Evolutionary conservation across 768 basidiomycete species (phyloP).

Genomic region (Suillus subluteus): DNA sequence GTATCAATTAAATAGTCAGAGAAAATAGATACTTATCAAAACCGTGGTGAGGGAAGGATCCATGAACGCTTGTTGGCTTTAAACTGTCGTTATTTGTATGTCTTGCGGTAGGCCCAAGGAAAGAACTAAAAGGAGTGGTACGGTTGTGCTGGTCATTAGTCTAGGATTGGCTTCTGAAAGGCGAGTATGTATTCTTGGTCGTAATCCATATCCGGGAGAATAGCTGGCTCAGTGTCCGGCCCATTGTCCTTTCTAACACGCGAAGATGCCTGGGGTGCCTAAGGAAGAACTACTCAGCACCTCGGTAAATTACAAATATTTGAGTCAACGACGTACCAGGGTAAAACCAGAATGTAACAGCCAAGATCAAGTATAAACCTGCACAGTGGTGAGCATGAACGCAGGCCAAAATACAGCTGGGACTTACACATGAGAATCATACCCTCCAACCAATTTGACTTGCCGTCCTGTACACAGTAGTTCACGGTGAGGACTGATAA

Average conservation of each 20-base stretch:
- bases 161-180: not conserved
- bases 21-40: not conserved
- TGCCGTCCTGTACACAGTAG: slow-evolving; percentile 84
- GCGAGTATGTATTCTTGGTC: not conserved
- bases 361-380: slow-evolving; percentile 61
- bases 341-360: slow-evolving; percentile 57
- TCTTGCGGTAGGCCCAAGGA: not conserved
- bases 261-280: slow-evolving; percentile 7
- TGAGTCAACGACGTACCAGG: slow-evolving; percentile 37
- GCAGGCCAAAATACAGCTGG: not conserved
- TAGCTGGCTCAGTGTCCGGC: not conserved
- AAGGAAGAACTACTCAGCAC: slow-evolving; percentile 5
- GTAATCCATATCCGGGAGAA: not conserved
- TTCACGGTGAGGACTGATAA: slow-evolving; percentile 76
- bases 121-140: not conserved
- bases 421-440: slow-evolving; percentile 68
- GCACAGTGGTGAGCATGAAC: slow-evolving; percentile 6
- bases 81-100: not conserved
- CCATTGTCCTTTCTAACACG: not conserved
- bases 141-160: not conserved
- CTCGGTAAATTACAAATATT: not conserved
- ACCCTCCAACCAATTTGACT: slow-evolving; percentile 93
- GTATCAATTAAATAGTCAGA: not conserved
- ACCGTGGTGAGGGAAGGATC: not conserved
- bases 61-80: not conserved